These are phyloP conservation scores for Raffaelea albimanens DNA, from an alignment of 2,329 filamentous ascomycete species.

Conservation along the genomic window DNA sequence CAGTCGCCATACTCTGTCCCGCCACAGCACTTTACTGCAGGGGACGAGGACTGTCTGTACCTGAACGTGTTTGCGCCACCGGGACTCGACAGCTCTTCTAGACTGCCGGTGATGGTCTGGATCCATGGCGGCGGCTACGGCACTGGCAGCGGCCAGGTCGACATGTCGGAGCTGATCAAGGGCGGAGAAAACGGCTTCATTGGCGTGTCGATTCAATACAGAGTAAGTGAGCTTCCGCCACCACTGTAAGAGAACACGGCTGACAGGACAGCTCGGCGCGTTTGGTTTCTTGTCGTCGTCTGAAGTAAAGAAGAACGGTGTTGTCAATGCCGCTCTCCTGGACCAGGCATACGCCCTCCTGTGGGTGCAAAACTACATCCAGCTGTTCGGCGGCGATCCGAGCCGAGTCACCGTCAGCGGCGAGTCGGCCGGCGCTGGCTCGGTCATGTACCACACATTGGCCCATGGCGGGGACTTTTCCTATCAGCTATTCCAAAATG, in stretches of 20 bases:
- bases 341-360: slow-evolving; percentile 42
- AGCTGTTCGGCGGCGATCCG: slow-evolving; percentile 43
- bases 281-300: slow-evolving; percentile 13
- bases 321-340: slow-evolving; percentile 42
- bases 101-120: slow-evolving; percentile 43
- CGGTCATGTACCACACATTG: slow-evolving; percentile 29
- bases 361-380: slow-evolving; percentile 44
- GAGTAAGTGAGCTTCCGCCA: slow-evolving; percentile 3
- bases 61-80: slow-evolving; percentile 33
- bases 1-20: slow-evolving; percentile 3
- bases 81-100: slow-evolving; percentile 10
- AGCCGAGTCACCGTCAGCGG: slow-evolving; percentile 43
- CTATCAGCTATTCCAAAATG: slow-evolving; percentile 12
- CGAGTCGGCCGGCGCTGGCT: slow-evolving; percentile 43
- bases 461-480: slow-evolving; percentile 27
- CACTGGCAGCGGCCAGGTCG: slow-evolving; percentile 11
- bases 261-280: slow-evolving; percentile 7
- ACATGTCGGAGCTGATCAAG: slow-evolving; percentile 15
- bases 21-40: background rate
- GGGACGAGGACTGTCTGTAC: slow-evolving; percentile 31
- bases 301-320: slow-evolving; percentile 8
- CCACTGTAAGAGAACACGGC: background rate
- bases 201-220: slow-evolving; percentile 19
- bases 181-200: slow-evolving; percentile 17
- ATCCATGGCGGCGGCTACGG: slow-evolving; percentile 29